A percentile compares a stretch with the other conserved stretches of the same genome.
Evolutionary conservation across 139 green algal genomes (phyloP).

Genomic region (Haematococcus lacustris): DNA sequence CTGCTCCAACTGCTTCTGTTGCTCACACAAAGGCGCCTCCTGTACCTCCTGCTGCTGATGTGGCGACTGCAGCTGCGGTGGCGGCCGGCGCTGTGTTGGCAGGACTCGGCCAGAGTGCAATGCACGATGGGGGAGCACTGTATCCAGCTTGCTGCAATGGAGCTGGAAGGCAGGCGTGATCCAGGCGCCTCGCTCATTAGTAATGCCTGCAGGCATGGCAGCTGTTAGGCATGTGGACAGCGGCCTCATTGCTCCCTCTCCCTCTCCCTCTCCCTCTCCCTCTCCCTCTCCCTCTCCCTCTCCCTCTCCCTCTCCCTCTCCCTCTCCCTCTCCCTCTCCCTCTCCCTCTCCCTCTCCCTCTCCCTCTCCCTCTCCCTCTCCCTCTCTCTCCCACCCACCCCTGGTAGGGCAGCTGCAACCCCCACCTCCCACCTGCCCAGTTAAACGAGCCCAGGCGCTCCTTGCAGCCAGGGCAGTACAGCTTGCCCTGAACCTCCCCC

Average conservation of each 20-base stretch:
- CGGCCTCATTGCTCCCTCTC: not conserved
- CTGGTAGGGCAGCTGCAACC: no score
- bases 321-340: no score
- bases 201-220: constrained; percentile 32
- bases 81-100: not conserved
- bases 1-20: constrained; percentile 9
- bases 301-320: not conserved
- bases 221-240: not conserved
- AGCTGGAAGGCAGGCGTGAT: constrained; percentile 74
- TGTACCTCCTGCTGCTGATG: not conserved
- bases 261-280: not conserved
- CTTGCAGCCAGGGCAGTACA: constrained; percentile 74
- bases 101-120: no score
- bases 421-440: constrained; percentile 61
- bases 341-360: no score
- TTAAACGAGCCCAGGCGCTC: constrained; percentile 74
- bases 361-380: no score
- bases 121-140: constrained; percentile 2
- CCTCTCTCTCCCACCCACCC: constrained; percentile 4
- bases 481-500: constrained; percentile 65
- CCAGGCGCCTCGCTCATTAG: constrained; percentile 48
- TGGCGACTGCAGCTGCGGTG: not conserved
- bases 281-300: not conserved
- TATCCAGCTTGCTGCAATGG: constrained; percentile 53
- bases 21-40: not conserved